These are phyloP conservation scores for Fraxinus cuspidata DNA, from an alignment of 257 asterid genomes.

Conservation along the genomic window DNA sequence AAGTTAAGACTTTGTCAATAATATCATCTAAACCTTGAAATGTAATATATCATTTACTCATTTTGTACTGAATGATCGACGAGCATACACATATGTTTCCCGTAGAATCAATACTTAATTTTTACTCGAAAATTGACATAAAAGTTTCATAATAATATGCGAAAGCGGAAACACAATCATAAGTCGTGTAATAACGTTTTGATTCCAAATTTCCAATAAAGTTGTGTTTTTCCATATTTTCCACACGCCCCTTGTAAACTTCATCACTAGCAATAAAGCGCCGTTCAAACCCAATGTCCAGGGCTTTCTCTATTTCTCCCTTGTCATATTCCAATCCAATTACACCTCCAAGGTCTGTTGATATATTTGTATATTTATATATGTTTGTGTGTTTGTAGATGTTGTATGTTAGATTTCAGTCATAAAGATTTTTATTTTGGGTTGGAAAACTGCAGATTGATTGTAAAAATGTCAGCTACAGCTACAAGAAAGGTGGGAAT, in stretches of 20 bases:
- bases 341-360: slow-evolving; percentile 32
- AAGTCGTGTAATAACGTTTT: background rate
- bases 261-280: background rate
- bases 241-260: no score
- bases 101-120: no score
- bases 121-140: no score
- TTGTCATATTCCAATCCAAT: slow-evolving; percentile 30
- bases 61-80: no score
- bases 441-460: slow-evolving; percentile 50
- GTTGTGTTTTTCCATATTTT: no score
- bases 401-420: background rate
- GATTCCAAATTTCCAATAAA: background rate
- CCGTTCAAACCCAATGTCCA: slow-evolving; percentile 35
- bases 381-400: background rate
- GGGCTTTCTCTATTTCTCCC: slow-evolving; percentile 40
- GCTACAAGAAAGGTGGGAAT: slow-evolving; percentile 34
- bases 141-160: no score
- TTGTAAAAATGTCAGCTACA: slow-evolving; percentile 63
- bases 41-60: no score
- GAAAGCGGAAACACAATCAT: no score
- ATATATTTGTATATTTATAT: background rate
- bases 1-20: no score
- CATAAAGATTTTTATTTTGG: slow-evolving; percentile 3
- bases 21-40: no score
- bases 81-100: no score